Base-by-base conservation (phyloP, 257 asterid species). In the Scutellaria galericulata region DNA sequence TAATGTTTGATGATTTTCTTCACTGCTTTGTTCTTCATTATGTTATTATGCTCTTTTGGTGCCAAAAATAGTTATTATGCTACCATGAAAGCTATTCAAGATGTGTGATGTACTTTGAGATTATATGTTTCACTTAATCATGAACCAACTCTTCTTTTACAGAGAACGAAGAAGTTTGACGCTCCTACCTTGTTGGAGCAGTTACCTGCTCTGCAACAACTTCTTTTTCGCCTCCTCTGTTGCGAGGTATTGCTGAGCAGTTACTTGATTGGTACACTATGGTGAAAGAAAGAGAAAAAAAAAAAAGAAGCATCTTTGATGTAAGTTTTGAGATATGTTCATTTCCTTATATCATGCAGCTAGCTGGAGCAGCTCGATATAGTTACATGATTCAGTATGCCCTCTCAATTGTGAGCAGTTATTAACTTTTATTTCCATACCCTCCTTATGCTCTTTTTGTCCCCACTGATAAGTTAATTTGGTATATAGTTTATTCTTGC, bases 301-400 rank as follows among this genome's bases (percentile, higher is more conserved):
- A 5, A 8, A 39, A 18, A 56, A 5, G 6, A 39, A 65, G 0
- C 31, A 11, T 6, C 35, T 3, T 48, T 48, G 50, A 7, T 69
- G 9, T 46, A 46, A 65, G 58, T 15, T 72, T 59, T 76, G 42
- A 8, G 64, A 68, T 55, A 46, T 50, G 48, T 70, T 59, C 63
- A 68, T 75, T 60, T 68, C 35, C 73, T 39, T 51, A 65, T 22
- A 70, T 66, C 58, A 51, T 77, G 84, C 91, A 89, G 97, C 96
- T 91, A 15, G 68, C 20, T 41, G 87, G 90, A 77, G 89, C 84
- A 52, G 84, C 93, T 73, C 87, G 80, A 41, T 70, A 81, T 76
- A 87, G 85, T 76, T 91, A 82, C 84, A 75, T 91, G 72, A 84
- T 91, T 73, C 90, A 89, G 73, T 85, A 78, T 75, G 89, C 96